Conservation (phyloP, 129 eudicot species). For the Silybum marianum region DNA sequence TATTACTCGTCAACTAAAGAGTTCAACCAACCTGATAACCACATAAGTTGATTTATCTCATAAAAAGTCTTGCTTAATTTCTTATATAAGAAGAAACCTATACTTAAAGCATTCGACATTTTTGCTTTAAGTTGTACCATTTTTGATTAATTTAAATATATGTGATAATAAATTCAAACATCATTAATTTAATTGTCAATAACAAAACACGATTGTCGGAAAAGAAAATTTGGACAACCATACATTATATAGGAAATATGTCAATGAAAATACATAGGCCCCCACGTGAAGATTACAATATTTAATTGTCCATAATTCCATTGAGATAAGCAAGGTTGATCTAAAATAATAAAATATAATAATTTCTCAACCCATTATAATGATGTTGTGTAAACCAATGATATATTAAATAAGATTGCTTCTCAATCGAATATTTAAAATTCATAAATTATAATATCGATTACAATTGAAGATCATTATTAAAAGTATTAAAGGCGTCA, state of each 20-base stretch:
- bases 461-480: not conserved
- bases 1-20: no score
- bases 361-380: not conserved
- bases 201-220: not conserved
- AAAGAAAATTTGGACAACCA: not conserved
- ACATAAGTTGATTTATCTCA: no score
- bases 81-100: not conserved
- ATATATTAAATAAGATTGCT: not conserved
- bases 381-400: not conserved
- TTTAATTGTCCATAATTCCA: not conserved
- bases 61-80: no score
- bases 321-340: not conserved
- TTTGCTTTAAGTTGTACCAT: not conserved
- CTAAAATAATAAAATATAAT: not conserved
- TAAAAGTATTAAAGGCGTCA: not conserved
- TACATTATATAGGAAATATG: not conserved
- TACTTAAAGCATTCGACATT: no score
- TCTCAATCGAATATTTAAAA: not conserved
- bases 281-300: not conserved
- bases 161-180: not conserved
- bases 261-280: not conserved
- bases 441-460: not conserved
- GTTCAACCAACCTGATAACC: not conserved
- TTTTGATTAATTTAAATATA: not conserved
- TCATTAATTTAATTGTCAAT: not conserved